Base-by-base conservation (phyloP, 176 grass and related monocot species). In the Avena insularis region DNA sequence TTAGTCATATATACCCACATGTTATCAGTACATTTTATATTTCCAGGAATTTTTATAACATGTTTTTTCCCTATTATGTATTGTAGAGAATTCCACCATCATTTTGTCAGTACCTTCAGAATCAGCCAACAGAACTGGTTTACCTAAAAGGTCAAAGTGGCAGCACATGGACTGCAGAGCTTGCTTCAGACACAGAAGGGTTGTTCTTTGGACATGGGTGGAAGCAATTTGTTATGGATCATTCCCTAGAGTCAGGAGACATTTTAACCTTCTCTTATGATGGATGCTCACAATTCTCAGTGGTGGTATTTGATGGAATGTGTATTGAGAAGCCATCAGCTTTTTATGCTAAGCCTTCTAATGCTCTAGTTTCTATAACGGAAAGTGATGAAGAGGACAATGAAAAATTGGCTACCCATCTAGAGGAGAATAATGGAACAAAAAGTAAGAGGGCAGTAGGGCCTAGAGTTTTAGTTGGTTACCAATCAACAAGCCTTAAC, bases 21-120 rank as follows among this genome's bases (percentile, higher is more conserved):
- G 51, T 12, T 5, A 76, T 77, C n/a, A 23, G 2, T 69, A 48
- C 8, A 48, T 59, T 31, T 46, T 70, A 50, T 3, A 50, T 3
- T 50, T 10, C 2, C 3, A 2, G 3, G 2, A 50, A 50, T 50
- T 50, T 50, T 50, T 50, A 50, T 54, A 54, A 54, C 14, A 54
- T 54, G 51, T 54, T 54, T 72, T 73, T 64, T 75, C 88, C 33
- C 19, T 58, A 19, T n/a, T 21, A 8, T 90, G 19, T 11, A 60
- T 0, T 86, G 81, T 33, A 97, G 95, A 94, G 80, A 89, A 95
- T 97, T 9, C 92, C 95, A 23, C 46, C 87, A 71, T 5, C 55
- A 58, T 58, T 58, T 17, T 20, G 1, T 17, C 20, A 60, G 36
- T 83, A 91, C 58, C 80, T 97, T 27, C 61, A 83, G 55, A 86